phyloP scores from a whole-genome alignment of 2,329 filamentous ascomycete species.

The Neonectria magnoliae region DNA sequence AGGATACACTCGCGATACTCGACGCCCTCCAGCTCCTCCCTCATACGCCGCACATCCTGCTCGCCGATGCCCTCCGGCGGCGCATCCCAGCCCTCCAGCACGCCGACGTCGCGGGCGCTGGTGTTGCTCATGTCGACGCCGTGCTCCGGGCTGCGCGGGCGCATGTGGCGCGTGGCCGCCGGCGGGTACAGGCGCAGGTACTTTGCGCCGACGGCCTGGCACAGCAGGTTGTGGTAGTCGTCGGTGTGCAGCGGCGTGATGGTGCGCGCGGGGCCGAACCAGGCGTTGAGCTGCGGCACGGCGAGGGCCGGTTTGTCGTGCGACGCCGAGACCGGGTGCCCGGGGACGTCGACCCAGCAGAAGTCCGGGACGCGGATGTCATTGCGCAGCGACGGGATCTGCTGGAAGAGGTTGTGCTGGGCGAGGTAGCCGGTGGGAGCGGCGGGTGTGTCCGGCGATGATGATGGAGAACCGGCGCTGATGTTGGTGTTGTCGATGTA shows the following conservation, averaged over 20 bases:
- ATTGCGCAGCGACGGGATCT: conserved; percentile 78
- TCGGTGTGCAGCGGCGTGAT: conserved; percentile 95
- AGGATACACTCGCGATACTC: conserved; percentile 82
- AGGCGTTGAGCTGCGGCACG: conserved; percentile 83
- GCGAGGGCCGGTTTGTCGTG: conserved; percentile 55
- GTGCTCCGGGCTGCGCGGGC: conserved; percentile 69
- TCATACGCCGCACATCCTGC: conserved; percentile 52
- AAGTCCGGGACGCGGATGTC: conserved; percentile 87
- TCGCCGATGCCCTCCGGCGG: conserved; percentile 39
- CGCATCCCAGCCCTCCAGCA: conserved; percentile 70
- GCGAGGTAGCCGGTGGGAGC: conserved; percentile 80
- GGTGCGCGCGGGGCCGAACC: conserved; percentile 89
- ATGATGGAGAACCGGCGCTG: conserved; percentile 35
- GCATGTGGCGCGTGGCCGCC: conserved; percentile 63
- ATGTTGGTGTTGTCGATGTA: conserved; percentile 60
- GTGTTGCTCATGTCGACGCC: conserved; percentile 95
- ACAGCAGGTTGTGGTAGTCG: conserved; percentile 91
- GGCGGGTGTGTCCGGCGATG: conserved; percentile 30
- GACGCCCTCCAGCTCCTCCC: conserved; percentile 63
- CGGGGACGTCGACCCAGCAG: conserved; percentile 78
- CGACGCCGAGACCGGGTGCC: conserved; percentile 54
- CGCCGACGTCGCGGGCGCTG: conserved; percentile 79
- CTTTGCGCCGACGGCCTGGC: conserved; percentile 89
- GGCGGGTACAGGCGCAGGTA: conserved; percentile 92
- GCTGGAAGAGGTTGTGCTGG: conserved; percentile 86